Conservation (phyloP, 805 yeast species). For the Yarrowia deformans region DNA sequence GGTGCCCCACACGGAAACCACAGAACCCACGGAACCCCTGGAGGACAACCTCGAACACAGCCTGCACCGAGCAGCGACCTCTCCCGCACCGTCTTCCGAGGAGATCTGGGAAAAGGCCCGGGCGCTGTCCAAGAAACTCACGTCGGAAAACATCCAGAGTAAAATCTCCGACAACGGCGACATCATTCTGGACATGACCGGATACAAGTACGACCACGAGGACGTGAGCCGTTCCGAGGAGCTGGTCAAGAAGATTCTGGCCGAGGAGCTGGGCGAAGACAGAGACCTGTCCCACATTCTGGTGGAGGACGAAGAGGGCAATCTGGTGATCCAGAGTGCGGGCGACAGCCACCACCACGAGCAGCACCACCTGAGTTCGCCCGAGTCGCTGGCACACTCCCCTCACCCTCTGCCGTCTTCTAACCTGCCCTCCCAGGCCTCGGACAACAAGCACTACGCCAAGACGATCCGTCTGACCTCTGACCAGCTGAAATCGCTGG, state of each 20-base stretch:
- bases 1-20: slow-evolving; percentile 2
- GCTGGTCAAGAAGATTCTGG: slow-evolving; percentile 71
- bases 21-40: slow-evolving; percentile 27
- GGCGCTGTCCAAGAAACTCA: slow-evolving; percentile 68
- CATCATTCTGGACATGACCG: slow-evolving; percentile 89
- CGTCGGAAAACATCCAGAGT: slow-evolving; percentile 77
- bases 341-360: slow-evolving; percentile 40
- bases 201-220: slow-evolving; percentile 86
- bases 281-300: slow-evolving; percentile 48
- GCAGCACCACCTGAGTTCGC: slow-evolving; percentile 19
- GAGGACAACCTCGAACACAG: neutral
- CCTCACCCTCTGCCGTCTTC: slow-evolving; percentile 17
- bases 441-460: slow-evolving; percentile 58
- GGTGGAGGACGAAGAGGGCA: slow-evolving; percentile 50
- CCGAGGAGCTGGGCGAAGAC: slow-evolving; percentile 67
- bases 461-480: slow-evolving; percentile 90
- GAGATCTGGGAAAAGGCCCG: slow-evolving; percentile 65
- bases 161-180: slow-evolving; percentile 90
- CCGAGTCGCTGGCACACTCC: slow-evolving; percentile 41
- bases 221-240: slow-evolving; percentile 80
- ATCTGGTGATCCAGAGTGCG: slow-evolving; percentile 46
- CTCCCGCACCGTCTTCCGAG: slow-evolving; percentile 43
- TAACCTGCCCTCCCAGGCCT: slow-evolving; percentile 40
- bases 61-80: slow-evolving; percentile 14
- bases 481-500: slow-evolving; percentile 79